These are phyloP conservation scores for Globisporangium heterothallicum DNA, from an alignment of 352 stramenopile species.

Conservation along the genomic window DNA sequence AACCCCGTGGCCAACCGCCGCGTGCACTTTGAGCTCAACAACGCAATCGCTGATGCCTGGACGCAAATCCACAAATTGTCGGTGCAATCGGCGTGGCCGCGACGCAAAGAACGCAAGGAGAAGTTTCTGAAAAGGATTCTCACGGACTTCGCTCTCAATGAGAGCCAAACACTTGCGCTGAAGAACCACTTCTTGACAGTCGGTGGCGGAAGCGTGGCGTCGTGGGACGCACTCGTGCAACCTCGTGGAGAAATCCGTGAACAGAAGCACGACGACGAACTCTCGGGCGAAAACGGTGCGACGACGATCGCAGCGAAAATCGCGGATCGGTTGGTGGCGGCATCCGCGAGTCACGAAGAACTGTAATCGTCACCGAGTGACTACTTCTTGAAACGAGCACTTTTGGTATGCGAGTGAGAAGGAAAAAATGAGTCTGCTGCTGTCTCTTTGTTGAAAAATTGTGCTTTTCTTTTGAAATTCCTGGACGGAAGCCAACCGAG, in stretches of 20 bases:
- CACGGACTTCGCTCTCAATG: conserved; percentile 12
- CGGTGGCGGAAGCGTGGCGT: conserved; percentile 23
- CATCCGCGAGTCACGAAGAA: not conserved
- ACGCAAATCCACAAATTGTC: conserved; percentile 32
- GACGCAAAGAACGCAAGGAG: conserved; percentile 31
- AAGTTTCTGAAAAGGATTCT: conserved; percentile 24
- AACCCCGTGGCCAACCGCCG: conserved; percentile 6
- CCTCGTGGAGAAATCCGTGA: conserved; percentile 3
- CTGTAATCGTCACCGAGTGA: too few species aligned
- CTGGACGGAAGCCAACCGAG: too few species aligned
- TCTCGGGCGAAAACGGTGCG: not conserved
- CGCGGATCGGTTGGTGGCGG: not conserved
- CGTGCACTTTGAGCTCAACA: conserved; percentile 29
- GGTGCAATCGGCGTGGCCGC: conserved; percentile 35
- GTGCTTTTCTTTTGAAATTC: too few species aligned
- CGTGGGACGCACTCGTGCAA: conserved; percentile 33
- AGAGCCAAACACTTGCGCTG: conserved; percentile 23
- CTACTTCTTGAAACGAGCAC: not conserved
- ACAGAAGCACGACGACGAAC: conserved; percentile 1
- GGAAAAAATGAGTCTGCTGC: not conserved
- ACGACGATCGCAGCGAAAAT: not conserved
- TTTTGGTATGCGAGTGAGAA: not conserved
- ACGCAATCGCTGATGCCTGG: conserved; percentile 48
- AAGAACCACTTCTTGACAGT: conserved; percentile 38
- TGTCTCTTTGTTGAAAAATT: too few species aligned